Conservation (phyloP, 192 early-diverging fungal species). For the Piromyces sp. region DNA sequence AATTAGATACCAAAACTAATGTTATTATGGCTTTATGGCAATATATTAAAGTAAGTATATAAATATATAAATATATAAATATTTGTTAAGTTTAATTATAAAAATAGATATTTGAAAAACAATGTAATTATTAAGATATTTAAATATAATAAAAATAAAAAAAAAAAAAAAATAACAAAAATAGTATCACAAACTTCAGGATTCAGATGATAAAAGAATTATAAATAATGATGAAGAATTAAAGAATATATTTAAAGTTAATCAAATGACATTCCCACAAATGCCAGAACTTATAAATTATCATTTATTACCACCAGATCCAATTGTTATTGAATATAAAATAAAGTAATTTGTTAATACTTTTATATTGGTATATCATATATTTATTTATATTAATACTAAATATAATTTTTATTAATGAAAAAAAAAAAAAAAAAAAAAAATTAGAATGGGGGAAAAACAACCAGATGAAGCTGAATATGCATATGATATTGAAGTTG, state of each 20-base stretch:
- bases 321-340: conserved; percentile 77
- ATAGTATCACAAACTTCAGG: conserved; percentile 72
- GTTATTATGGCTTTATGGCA: conserved; percentile 86
- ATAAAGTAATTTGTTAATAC: conserved; percentile 30
- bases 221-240: conserved; percentile 70
- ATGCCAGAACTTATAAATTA: conserved; percentile 61
- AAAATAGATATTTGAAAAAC: too few species aligned
- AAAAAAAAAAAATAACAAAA: not conserved
- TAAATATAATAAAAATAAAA: not conserved
- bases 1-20: conserved; percentile 47
- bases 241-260: conserved; percentile 43
- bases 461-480: conserved; percentile 8
- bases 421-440: not conserved
- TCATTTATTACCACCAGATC: conserved; percentile 64
- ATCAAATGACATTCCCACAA: conserved; percentile 57
- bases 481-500: conserved; percentile 86
- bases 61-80: too few species aligned
- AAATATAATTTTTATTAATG: too few species aligned
- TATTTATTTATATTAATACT: too few species aligned
- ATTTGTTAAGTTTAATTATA: too few species aligned
- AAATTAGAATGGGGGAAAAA: not conserved
- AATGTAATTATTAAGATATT: too few species aligned
- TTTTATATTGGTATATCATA: too few species aligned
- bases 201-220: conserved; percentile 67
- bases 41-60: conserved; percentile 62